These are phyloP conservation scores for Beauveria asiatica DNA, from an alignment of 2,329 filamentous ascomycete genomes.

Conservation along the genomic window DNA sequence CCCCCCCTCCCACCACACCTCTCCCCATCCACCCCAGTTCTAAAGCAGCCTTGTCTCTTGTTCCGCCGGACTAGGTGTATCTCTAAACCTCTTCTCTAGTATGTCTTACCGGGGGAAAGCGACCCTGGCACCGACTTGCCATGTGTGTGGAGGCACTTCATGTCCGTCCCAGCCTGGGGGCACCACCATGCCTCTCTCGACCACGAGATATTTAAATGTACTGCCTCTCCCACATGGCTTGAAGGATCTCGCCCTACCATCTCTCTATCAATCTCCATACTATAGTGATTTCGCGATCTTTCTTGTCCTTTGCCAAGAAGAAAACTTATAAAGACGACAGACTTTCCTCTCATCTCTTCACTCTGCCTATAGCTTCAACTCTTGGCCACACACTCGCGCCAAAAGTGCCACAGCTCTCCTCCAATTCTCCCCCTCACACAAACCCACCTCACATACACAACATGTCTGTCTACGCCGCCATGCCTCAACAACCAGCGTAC, in stretches of 20 bases:
- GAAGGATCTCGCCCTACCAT: constrained; percentile 11
- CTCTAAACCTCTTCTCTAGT: background rate
- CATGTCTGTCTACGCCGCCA: constrained; percentile 12
- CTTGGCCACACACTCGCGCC: background rate
- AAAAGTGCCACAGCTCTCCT: background rate
- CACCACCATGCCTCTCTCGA: constrained; percentile 4
- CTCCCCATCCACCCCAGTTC: background rate
- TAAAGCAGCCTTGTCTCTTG: constrained; percentile 4
- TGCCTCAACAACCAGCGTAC: constrained; percentile 13
- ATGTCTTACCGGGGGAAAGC: background rate
- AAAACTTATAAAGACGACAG: background rate
- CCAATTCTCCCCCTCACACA: background rate
- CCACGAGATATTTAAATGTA: constrained; percentile 12
- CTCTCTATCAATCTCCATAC: constrained; percentile 9
- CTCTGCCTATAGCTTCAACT: background rate
- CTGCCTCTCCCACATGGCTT: constrained; percentile 11
- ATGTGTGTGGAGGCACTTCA: constrained; percentile 3
- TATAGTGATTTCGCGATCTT: constrained; percentile 7
- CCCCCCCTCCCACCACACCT: background rate
- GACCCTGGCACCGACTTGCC: background rate
- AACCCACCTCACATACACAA: background rate
- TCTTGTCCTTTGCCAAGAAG: background rate
- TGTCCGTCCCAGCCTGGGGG: constrained; percentile 5
- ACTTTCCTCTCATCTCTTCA: background rate
- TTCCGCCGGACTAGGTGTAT: constrained; percentile 3